Evolutionary conservation across 2,329 filamentous ascomycete genomes (phyloP).

Genomic region (Sporothrix brasiliensis): DNA sequence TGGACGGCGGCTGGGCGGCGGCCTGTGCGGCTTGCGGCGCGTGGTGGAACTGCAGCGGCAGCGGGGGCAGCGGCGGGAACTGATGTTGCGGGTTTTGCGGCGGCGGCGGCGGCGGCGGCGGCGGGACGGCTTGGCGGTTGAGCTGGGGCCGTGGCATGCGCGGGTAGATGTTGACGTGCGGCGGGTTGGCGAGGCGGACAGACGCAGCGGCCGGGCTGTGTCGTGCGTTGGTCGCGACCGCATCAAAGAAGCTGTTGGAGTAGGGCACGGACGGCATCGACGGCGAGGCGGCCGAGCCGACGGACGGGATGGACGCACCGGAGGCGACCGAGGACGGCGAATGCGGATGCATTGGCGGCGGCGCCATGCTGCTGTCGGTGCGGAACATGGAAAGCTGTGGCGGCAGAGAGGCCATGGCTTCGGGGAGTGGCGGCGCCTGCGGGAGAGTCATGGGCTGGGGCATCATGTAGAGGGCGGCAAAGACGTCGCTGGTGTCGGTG

Average conservation of each 20-base stretch:
- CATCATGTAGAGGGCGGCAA: constrained; percentile 17
- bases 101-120: not conserved
- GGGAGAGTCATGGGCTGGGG: constrained; percentile 26
- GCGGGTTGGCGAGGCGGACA: constrained; percentile 8
- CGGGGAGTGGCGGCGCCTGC: constrained; percentile 1
- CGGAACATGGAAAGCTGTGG: not conserved
- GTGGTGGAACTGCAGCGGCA: constrained; percentile 37
- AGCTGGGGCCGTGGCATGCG: constrained; percentile 30
- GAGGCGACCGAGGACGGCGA: constrained; percentile 6
- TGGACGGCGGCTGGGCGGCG: not conserved
- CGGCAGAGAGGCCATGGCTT: not conserved
- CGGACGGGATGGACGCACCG: not conserved
- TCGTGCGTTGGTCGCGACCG: constrained; percentile 6
- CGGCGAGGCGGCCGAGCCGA: not conserved
- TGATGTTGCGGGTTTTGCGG: constrained; percentile 14
- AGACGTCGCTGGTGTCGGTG: constrained; percentile 22
- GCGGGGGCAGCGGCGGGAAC: constrained; percentile 32
- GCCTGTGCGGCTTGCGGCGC: constrained; percentile 45
- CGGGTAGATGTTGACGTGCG: constrained; percentile 30
- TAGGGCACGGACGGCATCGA: constrained; percentile 9
- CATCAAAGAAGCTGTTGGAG: constrained; percentile 22
- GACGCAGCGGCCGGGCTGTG: constrained; percentile 17
- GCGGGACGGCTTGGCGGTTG: constrained; percentile 7
- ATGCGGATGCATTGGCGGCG: not conserved
- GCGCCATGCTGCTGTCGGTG: not conserved